Evolutionary conservation across 169 alveolate species (phyloP).

Genomic region (Perkinsus chesapeaki): DNA sequence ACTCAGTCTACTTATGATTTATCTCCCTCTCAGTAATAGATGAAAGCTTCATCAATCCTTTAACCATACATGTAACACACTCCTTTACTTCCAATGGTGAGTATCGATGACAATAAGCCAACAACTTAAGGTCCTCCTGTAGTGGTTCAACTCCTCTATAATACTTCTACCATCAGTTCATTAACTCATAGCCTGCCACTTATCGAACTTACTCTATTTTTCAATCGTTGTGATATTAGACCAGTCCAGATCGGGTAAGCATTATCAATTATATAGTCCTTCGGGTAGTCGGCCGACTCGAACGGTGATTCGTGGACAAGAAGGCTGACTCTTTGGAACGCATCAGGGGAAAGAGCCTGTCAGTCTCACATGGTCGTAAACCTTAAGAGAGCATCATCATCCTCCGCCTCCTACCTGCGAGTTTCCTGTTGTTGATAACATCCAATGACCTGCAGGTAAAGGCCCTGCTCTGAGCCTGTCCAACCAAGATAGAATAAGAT

Average conservation of each 20-base stretch:
- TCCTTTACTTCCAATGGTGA: not conserved
- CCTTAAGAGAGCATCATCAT: not conserved
- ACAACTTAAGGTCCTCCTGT: not conserved
- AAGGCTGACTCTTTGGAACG: not conserved
- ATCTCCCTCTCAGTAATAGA: not conserved
- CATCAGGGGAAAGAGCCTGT: not conserved
- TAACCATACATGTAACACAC: not conserved
- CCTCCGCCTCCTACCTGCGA: not conserved
- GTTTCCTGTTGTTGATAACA: not conserved
- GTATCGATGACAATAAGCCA: not conserved
- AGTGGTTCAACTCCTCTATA: not conserved
- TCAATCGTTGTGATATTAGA: not conserved
- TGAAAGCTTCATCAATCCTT: not conserved
- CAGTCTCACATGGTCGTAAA: too few relatives aligned
- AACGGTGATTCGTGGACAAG: not conserved
- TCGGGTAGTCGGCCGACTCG: not conserved
- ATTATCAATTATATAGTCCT: not conserved
- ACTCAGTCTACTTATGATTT: not conserved
- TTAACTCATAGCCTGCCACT: not conserved
- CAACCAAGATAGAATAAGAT: not conserved
- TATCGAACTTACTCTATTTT: not conserved
- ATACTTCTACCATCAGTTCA: not conserved
- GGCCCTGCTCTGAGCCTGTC: not conserved
- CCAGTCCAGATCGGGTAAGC: not conserved
- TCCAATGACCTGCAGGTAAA: not conserved